phyloP scores from a whole-genome alignment of 495 filamentous ascomycete genomes.

The Aspergillus wentii region DNA sequence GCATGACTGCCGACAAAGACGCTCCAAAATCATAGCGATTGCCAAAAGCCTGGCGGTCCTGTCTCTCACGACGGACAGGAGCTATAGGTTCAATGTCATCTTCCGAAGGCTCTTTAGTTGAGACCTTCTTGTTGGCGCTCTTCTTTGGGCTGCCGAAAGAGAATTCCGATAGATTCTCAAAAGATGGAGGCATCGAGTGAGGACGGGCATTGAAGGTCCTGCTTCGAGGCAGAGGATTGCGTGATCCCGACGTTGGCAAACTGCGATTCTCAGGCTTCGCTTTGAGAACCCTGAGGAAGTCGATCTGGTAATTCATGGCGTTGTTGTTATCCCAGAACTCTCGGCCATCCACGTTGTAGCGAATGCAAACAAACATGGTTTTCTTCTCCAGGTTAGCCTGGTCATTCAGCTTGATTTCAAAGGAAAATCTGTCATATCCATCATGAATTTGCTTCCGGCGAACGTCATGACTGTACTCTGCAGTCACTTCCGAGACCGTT shows the following conservation, averaged over 20 bases:
- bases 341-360: conserved; percentile 77
- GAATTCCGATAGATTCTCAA: conserved; percentile 65
- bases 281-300: conserved; percentile 77
- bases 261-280: conserved; percentile 49
- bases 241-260: conserved; percentile 43
- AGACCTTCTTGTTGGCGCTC: conserved; percentile 48
- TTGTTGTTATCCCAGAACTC: conserved; percentile 96
- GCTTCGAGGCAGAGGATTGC: conserved; percentile 73
- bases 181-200: conserved; percentile 56
- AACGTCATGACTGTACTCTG: conserved; percentile 80
- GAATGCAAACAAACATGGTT: conserved; percentile 86
- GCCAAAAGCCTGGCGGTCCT: conserved; percentile 72
- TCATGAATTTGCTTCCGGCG: conserved; percentile 59
- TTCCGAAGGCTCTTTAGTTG: conserved; percentile 20
- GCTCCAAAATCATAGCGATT: conserved; percentile 92
- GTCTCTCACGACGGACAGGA: conserved; percentile 50
- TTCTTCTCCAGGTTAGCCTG: conserved; percentile 85
- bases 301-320: conserved; percentile 80
- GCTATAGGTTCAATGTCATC: conserved; percentile 33
- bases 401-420: conserved; percentile 89
- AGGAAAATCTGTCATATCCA: conserved; percentile 83
- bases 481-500: conserved; percentile 89
- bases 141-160: conserved; percentile 52
- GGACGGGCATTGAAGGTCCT: conserved; percentile 53
- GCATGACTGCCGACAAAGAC: conserved; percentile 80